Percentiles rank a stretch among this genome's conserved stretches.
These are phyloP conservation scores for Dictyostelium purpureum DNA, from an alignment of 78 protist species.

Conservation along the genomic window DNA sequence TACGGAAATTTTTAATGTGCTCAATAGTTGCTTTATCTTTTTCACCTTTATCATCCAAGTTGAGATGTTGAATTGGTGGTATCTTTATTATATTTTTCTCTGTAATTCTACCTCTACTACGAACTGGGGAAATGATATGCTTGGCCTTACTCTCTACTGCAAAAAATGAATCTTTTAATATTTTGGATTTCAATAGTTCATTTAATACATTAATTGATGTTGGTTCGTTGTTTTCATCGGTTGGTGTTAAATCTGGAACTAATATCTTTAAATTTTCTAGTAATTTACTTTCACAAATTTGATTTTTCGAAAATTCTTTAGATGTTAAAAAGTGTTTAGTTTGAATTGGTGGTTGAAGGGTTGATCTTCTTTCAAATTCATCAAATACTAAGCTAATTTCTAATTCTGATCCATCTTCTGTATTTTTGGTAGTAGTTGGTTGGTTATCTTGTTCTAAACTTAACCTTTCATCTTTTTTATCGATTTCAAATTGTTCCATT, in stretches of 20 bases:
- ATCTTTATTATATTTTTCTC: no score
- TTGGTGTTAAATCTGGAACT: not conserved
- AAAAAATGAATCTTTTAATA: not conserved
- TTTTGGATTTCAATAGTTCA: not conserved
- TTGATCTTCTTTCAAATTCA: not conserved
- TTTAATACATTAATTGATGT: not conserved
- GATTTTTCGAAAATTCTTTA: no score
- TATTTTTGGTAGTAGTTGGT: not conserved
- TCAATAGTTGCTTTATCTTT: not conserved
- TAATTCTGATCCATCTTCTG: not conserved
- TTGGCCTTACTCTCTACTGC: no score
- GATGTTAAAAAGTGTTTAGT: no score
- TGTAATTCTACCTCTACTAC: not conserved
- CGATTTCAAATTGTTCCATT: constrained; percentile 15
- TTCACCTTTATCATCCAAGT: not conserved
- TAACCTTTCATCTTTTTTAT: not conserved
- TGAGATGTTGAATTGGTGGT: not conserved
- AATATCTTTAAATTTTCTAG: not conserved
- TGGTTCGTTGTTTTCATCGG: not conserved
- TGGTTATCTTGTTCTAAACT: not conserved
- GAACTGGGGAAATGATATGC: not conserved
- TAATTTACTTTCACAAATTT: no score
- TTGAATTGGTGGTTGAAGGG: not conserved
- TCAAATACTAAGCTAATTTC: not conserved
- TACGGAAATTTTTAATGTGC: not conserved